Percentiles rank a stretch among this genome's conserved stretches.
Evolutionary conservation across 2,329 filamentous ascomycete genomes (phyloP).

Genomic region (Arthrobotrys sphaeroides): DNA sequence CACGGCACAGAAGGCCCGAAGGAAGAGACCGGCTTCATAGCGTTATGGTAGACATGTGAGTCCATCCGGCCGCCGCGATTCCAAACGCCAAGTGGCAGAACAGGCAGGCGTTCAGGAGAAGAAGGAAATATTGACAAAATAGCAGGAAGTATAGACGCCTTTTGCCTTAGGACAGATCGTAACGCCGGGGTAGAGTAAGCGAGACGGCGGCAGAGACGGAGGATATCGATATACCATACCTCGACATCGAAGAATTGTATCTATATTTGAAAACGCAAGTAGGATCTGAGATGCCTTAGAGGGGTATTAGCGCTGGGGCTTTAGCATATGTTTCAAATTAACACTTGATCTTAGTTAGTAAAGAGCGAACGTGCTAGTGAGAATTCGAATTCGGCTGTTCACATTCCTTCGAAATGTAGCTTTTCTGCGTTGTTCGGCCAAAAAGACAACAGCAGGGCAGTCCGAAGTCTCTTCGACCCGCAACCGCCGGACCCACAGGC

Average conservation of each 20-base stretch:
- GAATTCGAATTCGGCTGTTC: background rate
- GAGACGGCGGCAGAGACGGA: constrained; percentile 13
- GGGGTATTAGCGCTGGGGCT: constrained; percentile 28
- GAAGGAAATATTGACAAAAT: background rate
- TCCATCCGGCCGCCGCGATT: constrained; percentile 16
- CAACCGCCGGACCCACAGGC: constrained; percentile 8
- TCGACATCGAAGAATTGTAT: background rate
- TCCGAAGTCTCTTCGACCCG: background rate
- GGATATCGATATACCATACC: background rate
- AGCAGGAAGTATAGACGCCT: constrained; percentile 31
- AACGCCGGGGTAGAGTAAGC: constrained; percentile 23
- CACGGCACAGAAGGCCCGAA: constrained; percentile 23
- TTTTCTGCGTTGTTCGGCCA: constrained; percentile 26
- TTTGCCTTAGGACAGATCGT: constrained; percentile 3
- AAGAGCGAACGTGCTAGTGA: background rate
- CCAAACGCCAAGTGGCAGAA: constrained; percentile 8
- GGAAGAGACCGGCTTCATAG: background rate
- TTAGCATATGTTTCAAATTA: constrained; percentile 28
- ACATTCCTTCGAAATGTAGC: too few species aligned
- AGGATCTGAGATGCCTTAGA: background rate
- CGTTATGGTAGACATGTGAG: too few species aligned
- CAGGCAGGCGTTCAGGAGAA: background rate
- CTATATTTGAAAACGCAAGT: background rate
- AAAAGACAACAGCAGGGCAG: constrained; percentile 46
- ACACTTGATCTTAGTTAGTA: background rate